Percentiles rank a stretch among this genome's conserved stretches.
These are phyloP conservation scores for Onygenales sp. DNA, from an alignment of 2,329 filamentous ascomycete species.

Conservation along the genomic window DNA sequence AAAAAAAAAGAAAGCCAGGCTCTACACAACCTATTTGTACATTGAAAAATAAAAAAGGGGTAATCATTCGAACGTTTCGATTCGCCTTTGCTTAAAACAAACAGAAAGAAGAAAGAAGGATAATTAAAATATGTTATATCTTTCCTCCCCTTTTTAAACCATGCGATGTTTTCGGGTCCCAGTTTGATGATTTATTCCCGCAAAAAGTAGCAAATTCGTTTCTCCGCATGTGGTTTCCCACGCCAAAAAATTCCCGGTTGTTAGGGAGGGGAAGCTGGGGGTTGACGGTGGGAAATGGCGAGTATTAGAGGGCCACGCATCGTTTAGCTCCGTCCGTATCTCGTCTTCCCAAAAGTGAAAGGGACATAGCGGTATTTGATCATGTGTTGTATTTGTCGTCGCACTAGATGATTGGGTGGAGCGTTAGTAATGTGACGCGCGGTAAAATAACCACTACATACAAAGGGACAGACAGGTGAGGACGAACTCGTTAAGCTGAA, in stretches of 20 bases:
- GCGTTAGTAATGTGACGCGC: not conserved
- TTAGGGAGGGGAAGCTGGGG: not conserved
- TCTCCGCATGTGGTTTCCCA: not conserved
- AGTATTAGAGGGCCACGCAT: not conserved
- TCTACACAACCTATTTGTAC: not conserved
- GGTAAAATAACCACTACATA: not conserved
- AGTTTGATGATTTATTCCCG: not conserved
- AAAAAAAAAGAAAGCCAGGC: not conserved
- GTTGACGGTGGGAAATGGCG: not conserved
- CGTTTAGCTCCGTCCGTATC: constrained; percentile 44
- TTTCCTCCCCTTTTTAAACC: not conserved
- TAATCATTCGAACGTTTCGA: no score
- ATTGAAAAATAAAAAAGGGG: not conserved
- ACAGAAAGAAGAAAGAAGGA: not conserved
- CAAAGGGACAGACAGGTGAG: constrained; percentile 1
- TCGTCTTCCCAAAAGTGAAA: constrained; percentile 83
- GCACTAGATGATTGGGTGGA: constrained; percentile 51
- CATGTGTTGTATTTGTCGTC: constrained; percentile 99
- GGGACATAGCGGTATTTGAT: constrained; percentile 99
- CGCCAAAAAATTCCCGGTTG: not conserved
- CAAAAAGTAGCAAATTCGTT: not conserved
- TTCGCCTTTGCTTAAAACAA: not conserved
- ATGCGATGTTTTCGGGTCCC: not conserved
- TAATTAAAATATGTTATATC: not conserved
- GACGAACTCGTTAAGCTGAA: constrained; percentile 87